A percentile compares a stretch with the other conserved stretches of the same genome.
Evolutionary conservation across 768 basidiomycete genomes (phyloP).

Genomic region (Termitomyces sp.): DNA sequence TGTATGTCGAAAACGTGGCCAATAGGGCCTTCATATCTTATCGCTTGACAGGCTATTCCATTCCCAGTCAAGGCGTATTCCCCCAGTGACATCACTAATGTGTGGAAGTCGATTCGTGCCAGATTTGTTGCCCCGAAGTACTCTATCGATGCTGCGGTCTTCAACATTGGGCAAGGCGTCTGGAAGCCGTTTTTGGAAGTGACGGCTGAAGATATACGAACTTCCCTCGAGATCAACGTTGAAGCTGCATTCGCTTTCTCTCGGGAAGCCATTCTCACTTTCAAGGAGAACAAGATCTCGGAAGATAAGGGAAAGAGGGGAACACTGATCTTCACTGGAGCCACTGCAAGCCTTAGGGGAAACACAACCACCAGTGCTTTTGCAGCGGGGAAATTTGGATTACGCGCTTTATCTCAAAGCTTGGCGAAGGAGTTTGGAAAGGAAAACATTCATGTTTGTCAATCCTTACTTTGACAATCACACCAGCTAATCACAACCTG

Average conservation of each 20-base stretch:
- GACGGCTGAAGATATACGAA: conserved; percentile 50
- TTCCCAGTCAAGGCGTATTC: conserved; percentile 52
- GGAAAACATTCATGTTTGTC: conserved; percentile 61
- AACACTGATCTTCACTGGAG: conserved; percentile 67
- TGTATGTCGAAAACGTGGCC: conserved; percentile 23
- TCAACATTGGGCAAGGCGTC: conserved; percentile 51
- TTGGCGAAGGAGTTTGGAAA: conserved; percentile 71
- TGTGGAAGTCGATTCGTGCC: conserved; percentile 40
- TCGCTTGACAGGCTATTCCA: conserved; percentile 39
- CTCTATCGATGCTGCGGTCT: conserved; percentile 55
- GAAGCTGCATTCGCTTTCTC: conserved; percentile 61
- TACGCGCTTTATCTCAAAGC: conserved; percentile 63
- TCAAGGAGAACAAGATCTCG: conserved; percentile 52
- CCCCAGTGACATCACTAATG: conserved; percentile 42
- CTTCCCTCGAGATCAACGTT: conserved; percentile 45
- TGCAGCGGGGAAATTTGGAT: conserved; percentile 57
- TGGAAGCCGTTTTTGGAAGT: conserved; percentile 68
- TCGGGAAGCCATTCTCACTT: conserved; percentile 49
- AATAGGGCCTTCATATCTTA: not conserved
- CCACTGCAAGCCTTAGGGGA: conserved; percentile 62
- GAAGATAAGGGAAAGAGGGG: conserved; percentile 50
- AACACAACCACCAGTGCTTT: conserved; percentile 57
- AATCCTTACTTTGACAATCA: not conserved
- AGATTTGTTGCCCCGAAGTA: conserved; percentile 42
- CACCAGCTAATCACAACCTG: not conserved